These are phyloP conservation scores for Dactylellina haptotyla DNA, from an alignment of 2,329 filamentous ascomycete species.

Conservation along the genomic window DNA sequence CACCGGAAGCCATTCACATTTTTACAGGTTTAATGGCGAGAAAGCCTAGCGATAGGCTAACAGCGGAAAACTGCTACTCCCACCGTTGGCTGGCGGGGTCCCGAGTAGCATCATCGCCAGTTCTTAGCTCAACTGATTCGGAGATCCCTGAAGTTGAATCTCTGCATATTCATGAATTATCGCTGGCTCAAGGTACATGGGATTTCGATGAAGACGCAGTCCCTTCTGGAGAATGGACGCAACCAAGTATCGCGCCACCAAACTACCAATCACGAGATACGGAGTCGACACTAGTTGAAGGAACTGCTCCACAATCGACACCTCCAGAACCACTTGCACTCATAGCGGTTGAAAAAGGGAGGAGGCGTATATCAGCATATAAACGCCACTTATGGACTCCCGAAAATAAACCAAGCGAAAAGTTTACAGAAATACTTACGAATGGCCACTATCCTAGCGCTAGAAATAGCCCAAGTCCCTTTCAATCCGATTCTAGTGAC, in stretches of 20 bases:
- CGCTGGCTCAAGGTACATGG: slow-evolving; percentile 4
- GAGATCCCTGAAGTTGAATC: slow-evolving; percentile 13
- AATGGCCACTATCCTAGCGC: neutral
- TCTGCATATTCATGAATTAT: slow-evolving; percentile 8
- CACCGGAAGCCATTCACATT: neutral
- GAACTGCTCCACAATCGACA: too few relatives aligned
- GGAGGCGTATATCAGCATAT: neutral
- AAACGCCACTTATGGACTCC: neutral
- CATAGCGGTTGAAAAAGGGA: slow-evolving; percentile 1
- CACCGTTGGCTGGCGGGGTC: neutral
- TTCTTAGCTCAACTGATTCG: slow-evolving; percentile 2
- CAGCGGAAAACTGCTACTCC: slow-evolving; percentile 5
- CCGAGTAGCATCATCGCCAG: neutral
- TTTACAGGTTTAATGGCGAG: slow-evolving; percentile 8
- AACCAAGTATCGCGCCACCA: neutral
- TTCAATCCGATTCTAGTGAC: neutral
- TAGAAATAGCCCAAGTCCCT: neutral
- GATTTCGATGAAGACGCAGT: neutral
- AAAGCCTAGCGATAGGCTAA: neutral
- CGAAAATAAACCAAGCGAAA: neutral
- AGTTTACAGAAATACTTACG: neutral
- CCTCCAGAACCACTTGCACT: neutral
- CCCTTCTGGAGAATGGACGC: slow-evolving; percentile 15
- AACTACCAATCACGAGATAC: neutral
- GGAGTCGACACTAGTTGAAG: neutral